phyloP scores from a whole-genome alignment of 2,329 filamentous ascomycete genomes.

The Rutstroemia sp. region DNA sequence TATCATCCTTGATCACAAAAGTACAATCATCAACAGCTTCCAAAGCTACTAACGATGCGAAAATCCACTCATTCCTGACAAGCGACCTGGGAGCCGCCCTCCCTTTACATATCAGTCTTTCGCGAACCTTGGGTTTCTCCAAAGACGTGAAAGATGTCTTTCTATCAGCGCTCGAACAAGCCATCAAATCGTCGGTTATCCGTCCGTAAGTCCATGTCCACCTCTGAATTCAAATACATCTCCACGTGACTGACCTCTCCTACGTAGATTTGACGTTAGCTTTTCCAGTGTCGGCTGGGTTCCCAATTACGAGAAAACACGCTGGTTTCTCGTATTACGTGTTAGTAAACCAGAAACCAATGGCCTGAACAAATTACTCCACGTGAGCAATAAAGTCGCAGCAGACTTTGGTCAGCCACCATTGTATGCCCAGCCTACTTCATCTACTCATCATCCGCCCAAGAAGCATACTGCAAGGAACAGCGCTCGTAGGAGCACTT shows the following conservation, averaged over 20 bases:
- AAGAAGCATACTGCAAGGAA: conserved; percentile 5
- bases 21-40: conserved; percentile 25
- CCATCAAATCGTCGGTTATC: conserved; percentile 36
- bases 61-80: conserved; percentile 61
- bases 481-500: neutral
- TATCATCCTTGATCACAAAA: conserved; percentile 37
- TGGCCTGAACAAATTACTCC: conserved; percentile 55
- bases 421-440: conserved; percentile 48
- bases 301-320: conserved; percentile 56
- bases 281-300: conserved; percentile 52
- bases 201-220: conserved; percentile 33
- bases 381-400: conserved; percentile 57
- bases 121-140: conserved; percentile 66
- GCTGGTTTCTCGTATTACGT: conserved; percentile 78
- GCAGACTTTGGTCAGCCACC: conserved; percentile 55
- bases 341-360: conserved; percentile 41
- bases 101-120: conserved; percentile 87
- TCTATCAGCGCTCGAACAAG: conserved; percentile 43
- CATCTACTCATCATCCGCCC: neutral
- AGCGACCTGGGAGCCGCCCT: conserved; percentile 71
- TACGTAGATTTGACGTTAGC: conserved; percentile 19
- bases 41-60: conserved; percentile 10
- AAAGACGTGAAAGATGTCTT: conserved; percentile 69
- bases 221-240: neutral
- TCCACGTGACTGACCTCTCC: neutral